Evolutionary conservation across 345 rosid species (phyloP), one percentile per base, ranked within the genome.

Genomic region (Fremontodendron californicum): DNA sequence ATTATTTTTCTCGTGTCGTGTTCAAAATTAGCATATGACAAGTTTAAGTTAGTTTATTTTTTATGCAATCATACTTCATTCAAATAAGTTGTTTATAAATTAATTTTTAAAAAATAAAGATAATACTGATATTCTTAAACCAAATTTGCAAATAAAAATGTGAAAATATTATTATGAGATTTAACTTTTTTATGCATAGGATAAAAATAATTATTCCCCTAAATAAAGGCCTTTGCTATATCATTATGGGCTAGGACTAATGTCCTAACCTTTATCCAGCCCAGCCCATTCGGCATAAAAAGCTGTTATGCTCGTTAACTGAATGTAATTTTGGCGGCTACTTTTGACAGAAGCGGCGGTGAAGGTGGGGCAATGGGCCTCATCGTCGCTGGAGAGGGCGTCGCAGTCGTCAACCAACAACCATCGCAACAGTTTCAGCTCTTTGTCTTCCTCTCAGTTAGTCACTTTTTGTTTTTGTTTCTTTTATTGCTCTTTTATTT

Each of bases 391-490:
- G 11, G 97, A 89, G 71, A 76, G 86, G 77, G 85, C 83, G 19
- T 80, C 93, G 0, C 92, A 82, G 57, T 90, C 92, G 8, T 88
- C 87, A 62, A 85, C 90, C 29, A 85, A 78, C 81, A 88, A 86
- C 80, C 87, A 83, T 67, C 77, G 80, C 78, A 90, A 82, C 73
- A 87, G 88, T 79, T 89, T 89, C 86, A 86, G 88, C 81, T 85
- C 94, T 75, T 87, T 85, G 70, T 89, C 92, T 74, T 87, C 94
- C 72, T 86, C 91, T 27, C 93, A 85, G 98, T 92, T 10, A 73
- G 98, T 90, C 62, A 21, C 75, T 60, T 66, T 79, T 52, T 74
- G 57, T 58, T 40, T 80, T 21, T 25, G 29, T 9, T 48, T 12
- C 64, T 25, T 40, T 12, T 63, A 37, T 75, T 31, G 8, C 39